Conservation (phyloP, 371 early-diverging fungal species). For the Globomyces sp. region DNA sequence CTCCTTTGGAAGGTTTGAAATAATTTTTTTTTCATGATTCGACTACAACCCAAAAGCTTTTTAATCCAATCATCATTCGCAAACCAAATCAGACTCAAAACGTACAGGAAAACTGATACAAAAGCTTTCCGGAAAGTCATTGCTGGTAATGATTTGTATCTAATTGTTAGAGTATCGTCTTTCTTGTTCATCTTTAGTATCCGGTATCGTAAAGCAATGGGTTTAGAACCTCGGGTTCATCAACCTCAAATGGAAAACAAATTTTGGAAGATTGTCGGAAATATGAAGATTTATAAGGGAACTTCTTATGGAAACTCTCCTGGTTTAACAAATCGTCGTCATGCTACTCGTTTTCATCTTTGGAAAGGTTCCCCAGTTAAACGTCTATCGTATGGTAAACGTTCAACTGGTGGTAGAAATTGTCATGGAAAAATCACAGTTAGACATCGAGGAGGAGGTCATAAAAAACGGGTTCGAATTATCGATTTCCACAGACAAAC, state of each 20-base stretch:
- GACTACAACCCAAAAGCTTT: not conserved
- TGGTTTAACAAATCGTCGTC: slow-evolving; percentile 83
- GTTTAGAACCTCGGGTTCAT: not conserved
- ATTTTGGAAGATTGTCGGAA: slow-evolving; percentile 48
- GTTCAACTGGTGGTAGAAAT: slow-evolving; percentile 81
- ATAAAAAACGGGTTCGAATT: slow-evolving; percentile 82
- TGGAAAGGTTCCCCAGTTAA: slow-evolving; percentile 88
- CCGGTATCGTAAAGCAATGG: not conserved
- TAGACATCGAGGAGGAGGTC: slow-evolving; percentile 94
- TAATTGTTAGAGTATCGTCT: not conserved
- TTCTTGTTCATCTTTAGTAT: not conserved
- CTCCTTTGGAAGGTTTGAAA: not conserved
- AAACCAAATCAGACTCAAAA: slow-evolving; percentile 15
- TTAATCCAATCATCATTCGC: not conserved
- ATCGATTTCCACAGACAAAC: slow-evolving; percentile 79
- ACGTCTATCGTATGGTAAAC: slow-evolving; percentile 73
- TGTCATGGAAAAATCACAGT: slow-evolving; percentile 83
- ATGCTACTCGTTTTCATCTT: slow-evolving; percentile 83
- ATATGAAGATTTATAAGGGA: slow-evolving; percentile 84
- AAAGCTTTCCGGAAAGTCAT: slow-evolving; percentile 9
- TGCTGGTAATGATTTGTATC: not conserved
- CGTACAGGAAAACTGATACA: slow-evolving; percentile 15
- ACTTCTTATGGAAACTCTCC: slow-evolving; percentile 87
- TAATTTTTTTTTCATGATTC: not conserved
- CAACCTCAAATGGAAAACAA: slow-evolving; percentile 42